Conservation (phyloP, 768 basidiomycete genomes). For the Psilocybe cyanescens region DNA sequence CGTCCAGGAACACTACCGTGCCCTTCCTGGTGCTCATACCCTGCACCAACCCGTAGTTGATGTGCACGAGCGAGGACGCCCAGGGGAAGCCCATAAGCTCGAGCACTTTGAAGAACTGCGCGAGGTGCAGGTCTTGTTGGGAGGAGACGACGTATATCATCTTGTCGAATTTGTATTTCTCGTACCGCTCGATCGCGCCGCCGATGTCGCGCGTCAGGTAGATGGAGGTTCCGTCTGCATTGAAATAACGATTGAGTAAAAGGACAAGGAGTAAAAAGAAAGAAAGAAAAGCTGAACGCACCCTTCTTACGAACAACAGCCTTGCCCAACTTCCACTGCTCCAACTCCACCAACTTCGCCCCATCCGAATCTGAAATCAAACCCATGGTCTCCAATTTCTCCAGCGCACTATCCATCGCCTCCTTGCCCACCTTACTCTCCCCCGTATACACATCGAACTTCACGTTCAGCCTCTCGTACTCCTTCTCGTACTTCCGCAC, state of each 20-base stretch:
- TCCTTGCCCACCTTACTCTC: constrained; percentile 81
- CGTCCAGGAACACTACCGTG: constrained; percentile 92
- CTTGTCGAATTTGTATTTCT: constrained; percentile 84
- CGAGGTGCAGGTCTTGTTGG: constrained; percentile 84
- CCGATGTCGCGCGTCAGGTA: constrained; percentile 96
- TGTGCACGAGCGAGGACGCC: constrained; percentile 81
- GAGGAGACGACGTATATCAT: constrained; percentile 95
- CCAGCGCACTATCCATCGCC: constrained; percentile 74
- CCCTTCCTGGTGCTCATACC: constrained; percentile 97
- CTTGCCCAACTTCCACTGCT: constrained; percentile 90
- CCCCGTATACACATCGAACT: constrained; percentile 91
- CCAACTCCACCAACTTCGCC: constrained; percentile 85
- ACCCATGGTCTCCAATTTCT: constrained; percentile 68
- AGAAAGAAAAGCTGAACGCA: constrained; percentile 27
- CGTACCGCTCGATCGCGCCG: constrained; percentile 89
- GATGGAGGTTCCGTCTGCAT: constrained; percentile 86
- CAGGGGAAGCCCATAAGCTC: constrained; percentile 89
- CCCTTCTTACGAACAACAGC: constrained; percentile 89
- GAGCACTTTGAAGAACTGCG: constrained; percentile 94
- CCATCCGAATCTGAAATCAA: constrained; percentile 80
- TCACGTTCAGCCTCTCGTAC: constrained; percentile 87
- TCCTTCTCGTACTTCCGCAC: constrained; percentile 88
- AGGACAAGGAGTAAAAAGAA: neutral
- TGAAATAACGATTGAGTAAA: neutral
- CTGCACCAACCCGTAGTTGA: constrained; percentile 90